Evolutionary conservation across 148 eudicot species (phyloP), one percentile per base, ranked within the genome.

Genomic region (Rhododendron vialii): DNA sequence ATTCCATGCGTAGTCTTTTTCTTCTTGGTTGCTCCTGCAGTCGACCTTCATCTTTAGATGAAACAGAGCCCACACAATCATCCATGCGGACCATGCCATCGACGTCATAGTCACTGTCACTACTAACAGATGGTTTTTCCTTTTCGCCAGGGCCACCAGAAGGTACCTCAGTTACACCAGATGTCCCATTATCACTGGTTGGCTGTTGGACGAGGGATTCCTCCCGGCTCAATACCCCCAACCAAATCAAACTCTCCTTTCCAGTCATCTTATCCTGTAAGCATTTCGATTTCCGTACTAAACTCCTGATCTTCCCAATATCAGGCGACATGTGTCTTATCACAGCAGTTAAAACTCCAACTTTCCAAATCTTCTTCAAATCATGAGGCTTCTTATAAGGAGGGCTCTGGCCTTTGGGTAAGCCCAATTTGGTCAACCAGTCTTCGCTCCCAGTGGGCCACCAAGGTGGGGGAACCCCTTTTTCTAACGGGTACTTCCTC

Each of bases 201-300:
- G 90, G 94, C 82, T 92, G 96, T 80, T 83, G 89, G 17, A 92
- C 50, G 51, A 81, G 86, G 51, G 94, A 85, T 87, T 95, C 98
- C 88, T 94, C 95, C 83, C 88, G 87, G 85, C 91, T 88, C 88
- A 95, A 89, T 88, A 95, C 96, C 22, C 88, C 95, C 74, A 94
- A 85, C 98, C 98, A 95, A 87, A 93, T 94, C 20, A 93, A 90
- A 89, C 95, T 95, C 86, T 95, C 98, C 88, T 95, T 95, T 43
- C 96, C 98, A 78, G 94, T 93, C 98, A 95, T 95, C 89, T 95
- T 95, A 78, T 95, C 98, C 85, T 95, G 98, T 45, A 95, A 91
- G 85, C 98, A 93, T 87, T 95, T 95, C 0, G 98, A 95, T 77
- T 93, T 93, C 74, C 95, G 45, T 33, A 95, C 91, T 75, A 94